phyloP scores from a whole-genome alignment of 805 yeast genomes.

The Starmerella stellata region DNA sequence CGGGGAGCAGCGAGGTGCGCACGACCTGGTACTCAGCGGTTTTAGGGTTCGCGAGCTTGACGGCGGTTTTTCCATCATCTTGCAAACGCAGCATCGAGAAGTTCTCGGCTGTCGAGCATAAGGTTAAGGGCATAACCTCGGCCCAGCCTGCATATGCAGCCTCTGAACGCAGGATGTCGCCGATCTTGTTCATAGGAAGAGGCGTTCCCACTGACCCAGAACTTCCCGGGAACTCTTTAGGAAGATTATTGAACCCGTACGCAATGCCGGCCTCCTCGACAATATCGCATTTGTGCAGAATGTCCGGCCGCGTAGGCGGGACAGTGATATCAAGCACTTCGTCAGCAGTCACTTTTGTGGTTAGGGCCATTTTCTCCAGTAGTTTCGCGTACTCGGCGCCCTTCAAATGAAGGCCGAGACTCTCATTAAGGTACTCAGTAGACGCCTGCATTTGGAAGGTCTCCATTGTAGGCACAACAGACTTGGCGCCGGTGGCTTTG shows the following conservation, averaged over 20 bases:
- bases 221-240: conserved; percentile 60
- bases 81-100: conserved; percentile 60
- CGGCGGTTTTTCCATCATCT: conserved; percentile 51
- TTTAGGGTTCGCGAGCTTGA: conserved; percentile 87
- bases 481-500: conserved; percentile 14
- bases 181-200: conserved; percentile 73
- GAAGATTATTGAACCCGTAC: conserved; percentile 80
- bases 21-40: conserved; percentile 95
- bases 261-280: conserved; percentile 98
- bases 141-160: conserved; percentile 90
- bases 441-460: conserved; percentile 60
- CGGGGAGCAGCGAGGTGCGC: conserved; percentile 85
- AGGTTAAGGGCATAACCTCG: conserved; percentile 87
- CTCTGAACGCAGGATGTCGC: conserved; percentile 79
- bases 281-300: conserved; percentile 90
- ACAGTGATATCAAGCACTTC: conserved; percentile 46
- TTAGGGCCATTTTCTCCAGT: conserved; percentile 64
- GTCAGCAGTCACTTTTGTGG: conserved; percentile 35
- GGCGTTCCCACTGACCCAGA: conserved; percentile 69
- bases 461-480: conserved; percentile 47
- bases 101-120: conserved; percentile 94
- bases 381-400: conserved; percentile 50
- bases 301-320: conserved; percentile 91
- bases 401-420: conserved; percentile 64
- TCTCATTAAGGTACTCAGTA: conserved; percentile 70